Evolutionary conservation across 176 grass and related monocot genomes (phyloP), one percentile per base, ranked within the genome.

Genomic region (Chloris gayana): DNA sequence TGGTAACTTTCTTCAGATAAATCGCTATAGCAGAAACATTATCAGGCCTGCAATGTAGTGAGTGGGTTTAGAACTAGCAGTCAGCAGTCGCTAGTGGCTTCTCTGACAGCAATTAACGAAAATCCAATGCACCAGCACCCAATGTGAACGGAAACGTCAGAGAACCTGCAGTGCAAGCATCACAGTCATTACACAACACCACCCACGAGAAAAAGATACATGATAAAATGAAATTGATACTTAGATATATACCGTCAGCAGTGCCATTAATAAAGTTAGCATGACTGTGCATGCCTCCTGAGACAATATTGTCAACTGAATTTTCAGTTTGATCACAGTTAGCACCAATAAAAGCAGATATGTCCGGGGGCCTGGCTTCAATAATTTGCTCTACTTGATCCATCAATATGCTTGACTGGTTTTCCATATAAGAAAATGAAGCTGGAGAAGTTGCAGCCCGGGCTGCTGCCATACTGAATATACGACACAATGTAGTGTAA

Each of bases 81-180:
- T 51, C 32, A 79, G 63, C 14, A 53, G 27, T 35, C 69, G 8
- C 57, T 44, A 64, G 46, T 76, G 4, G 39, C 14, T 37, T 61
- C 11, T 70, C 32, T 41, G 37, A 31, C 58, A 87, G 67, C 76
- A 70, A 9, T 76, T 85, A 94, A 38, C 32, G 89, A 63, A 89
- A 94, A 60, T 91, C 87, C 83, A 94, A 85, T n/a, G 78, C 15
- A 78, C 84, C 72, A 24, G 86, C 70, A 85, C 76, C 80, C 82
- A 94, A 74, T 67, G 89, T 89, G 78, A 94, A 94, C 1, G 89
- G 86, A 83, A 94, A 91, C 74, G 89, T 94, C 74, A 89, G 90
- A 64, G 92, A 85, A 66, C 78, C 92, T 91, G 86, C 64, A 89
- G 47, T 82, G 68, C 77, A 89, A 29, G 42, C 68, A 87, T 72